Evolutionary conservation across 257 asterid species (phyloP).

Genomic region (Anisodus tanguticus): DNA sequence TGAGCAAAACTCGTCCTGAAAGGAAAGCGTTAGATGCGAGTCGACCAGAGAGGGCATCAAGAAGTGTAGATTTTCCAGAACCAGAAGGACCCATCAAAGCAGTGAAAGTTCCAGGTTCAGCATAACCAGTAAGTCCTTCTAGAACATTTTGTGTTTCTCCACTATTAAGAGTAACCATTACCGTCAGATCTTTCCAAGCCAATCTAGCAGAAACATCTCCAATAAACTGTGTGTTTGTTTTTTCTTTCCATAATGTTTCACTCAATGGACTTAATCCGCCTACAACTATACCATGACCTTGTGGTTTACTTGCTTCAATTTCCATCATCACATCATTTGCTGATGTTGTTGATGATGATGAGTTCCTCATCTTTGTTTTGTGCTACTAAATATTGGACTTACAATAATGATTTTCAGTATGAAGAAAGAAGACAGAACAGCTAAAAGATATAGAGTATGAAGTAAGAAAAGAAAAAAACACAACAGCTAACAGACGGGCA

Average conservation of each 20-base stretch:
- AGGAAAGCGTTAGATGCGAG: slow-evolving; percentile 91
- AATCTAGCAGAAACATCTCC: slow-evolving; percentile 93
- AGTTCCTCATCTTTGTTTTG: slow-evolving; percentile 37
- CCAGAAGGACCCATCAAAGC: slow-evolving; percentile 99
- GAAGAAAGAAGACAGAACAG: not conserved
- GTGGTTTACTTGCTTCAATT: slow-evolving; percentile 81
- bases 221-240: slow-evolving; percentile 66
- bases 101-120: slow-evolving; percentile 92
- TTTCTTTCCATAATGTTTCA: slow-evolving; percentile 94
- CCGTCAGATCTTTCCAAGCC: slow-evolving; percentile 89
- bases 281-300: slow-evolving; percentile 62
- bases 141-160: slow-evolving; percentile 85
- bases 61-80: slow-evolving; percentile 90
- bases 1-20: slow-evolving; percentile 78
- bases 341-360: slow-evolving; percentile 41
- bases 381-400: not conserved
- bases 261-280: slow-evolving; percentile 96
- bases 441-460: not conserved
- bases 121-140: slow-evolving; percentile 78
- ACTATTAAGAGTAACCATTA: slow-evolving; percentile 71
- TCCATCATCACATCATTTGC: slow-evolving; percentile 79
- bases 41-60: slow-evolving; percentile 88
- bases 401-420: not conserved
- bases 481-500: slow-evolving; percentile 13
- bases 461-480: not conserved